Evolutionary conservation across 805 yeast species (phyloP).

Genomic region (Limtongia smithiae): DNA sequence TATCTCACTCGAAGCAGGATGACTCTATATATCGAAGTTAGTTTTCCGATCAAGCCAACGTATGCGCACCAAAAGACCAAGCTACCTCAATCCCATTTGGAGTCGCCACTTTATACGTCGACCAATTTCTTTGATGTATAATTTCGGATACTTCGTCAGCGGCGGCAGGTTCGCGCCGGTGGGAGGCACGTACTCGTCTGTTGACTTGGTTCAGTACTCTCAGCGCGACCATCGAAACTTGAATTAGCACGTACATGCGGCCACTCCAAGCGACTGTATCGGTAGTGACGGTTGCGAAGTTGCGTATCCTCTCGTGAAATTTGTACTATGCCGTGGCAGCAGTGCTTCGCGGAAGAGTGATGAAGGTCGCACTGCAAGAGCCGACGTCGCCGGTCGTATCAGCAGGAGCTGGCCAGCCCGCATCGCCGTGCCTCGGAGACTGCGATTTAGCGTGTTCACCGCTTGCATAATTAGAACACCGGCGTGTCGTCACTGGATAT

Average conservation of each 20-base stretch:
- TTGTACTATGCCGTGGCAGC: no score
- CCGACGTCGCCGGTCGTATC: no score
- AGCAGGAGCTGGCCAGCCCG: no score
- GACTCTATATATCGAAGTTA: slow-evolving; percentile 1
- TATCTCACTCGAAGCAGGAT: slow-evolving; percentile 9
- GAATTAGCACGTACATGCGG: slow-evolving; percentile 12
- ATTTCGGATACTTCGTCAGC: slow-evolving; percentile 5
- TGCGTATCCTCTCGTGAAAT: slow-evolving; percentile 11
- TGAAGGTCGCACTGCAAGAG: no score
- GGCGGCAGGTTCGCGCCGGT: slow-evolving; percentile 21
- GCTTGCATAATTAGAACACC: no score
- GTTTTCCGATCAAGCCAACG: no score
- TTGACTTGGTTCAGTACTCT: not conserved
- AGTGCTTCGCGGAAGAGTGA: no score
- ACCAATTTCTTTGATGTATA: not conserved
- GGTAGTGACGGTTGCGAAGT: no score
- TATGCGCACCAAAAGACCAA: no score
- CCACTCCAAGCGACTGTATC: slow-evolving; percentile 15
- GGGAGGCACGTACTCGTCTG: slow-evolving; percentile 27
- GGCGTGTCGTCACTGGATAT: no score
- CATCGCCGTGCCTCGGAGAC: no score
- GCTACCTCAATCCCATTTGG: slow-evolving; percentile 5
- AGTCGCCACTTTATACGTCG: slow-evolving; percentile 4
- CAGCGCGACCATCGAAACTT: not conserved
- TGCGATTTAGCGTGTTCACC: no score